These are phyloP conservation scores for Tolypocladium sp. DNA, from an alignment of 2,329 filamentous ascomycete species.

Conservation along the genomic window DNA sequence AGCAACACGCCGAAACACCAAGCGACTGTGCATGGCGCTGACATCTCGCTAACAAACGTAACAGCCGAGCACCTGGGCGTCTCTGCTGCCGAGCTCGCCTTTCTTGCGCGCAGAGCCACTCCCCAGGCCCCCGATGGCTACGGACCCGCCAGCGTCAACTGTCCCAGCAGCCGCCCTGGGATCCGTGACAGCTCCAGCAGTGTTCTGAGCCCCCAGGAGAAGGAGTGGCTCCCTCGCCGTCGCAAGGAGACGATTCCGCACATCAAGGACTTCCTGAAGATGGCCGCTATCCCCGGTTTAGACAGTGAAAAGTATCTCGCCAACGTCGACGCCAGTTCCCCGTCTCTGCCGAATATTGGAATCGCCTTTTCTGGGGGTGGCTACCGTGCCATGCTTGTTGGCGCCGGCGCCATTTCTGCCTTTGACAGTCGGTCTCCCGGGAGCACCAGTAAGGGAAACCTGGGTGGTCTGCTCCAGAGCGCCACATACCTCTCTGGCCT, in stretches of 20 bases:
- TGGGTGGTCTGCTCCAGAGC: conserved; percentile 74
- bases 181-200: conserved; percentile 48
- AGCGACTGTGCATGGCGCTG: too few species aligned
- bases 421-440: conserved; percentile 64
- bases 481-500: conserved; percentile 74
- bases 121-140: conserved; percentile 45
- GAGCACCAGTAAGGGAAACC: conserved; percentile 43
- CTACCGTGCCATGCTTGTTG: conserved; percentile 75
- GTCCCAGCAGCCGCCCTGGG: conserved; percentile 58
- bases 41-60: too few species aligned
- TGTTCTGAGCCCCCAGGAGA: conserved; percentile 58
- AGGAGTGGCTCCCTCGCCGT: conserved; percentile 62
- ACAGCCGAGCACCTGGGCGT: too few species aligned
- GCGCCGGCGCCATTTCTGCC: conserved; percentile 69
- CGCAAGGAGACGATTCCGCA: conserved; percentile 64
- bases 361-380: conserved; percentile 78
- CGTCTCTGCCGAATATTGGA: conserved; percentile 48
- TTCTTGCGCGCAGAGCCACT: conserved; percentile 15
- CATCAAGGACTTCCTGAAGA: conserved; percentile 64
- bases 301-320: conserved; percentile 62
- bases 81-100: background rate
- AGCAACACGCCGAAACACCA: too few species aligned
- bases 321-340: conserved; percentile 17
- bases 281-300: conserved; percentile 68
- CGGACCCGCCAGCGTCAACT: conserved; percentile 56